phyloP scores from a whole-genome alignment of 345 rosid genomes.

The Nephelium lappaceum region DNA sequence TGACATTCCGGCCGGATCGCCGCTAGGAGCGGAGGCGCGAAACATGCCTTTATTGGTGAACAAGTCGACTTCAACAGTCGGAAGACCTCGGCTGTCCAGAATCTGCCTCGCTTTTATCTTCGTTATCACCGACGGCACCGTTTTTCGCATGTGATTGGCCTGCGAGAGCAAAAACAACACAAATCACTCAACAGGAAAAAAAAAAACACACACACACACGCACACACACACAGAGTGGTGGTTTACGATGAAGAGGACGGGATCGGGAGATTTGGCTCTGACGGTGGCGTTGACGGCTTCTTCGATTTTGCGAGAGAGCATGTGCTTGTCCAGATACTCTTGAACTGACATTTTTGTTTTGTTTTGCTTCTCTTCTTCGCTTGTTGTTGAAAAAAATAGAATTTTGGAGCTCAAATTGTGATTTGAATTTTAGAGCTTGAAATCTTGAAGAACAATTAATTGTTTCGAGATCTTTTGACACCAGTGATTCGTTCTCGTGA shows the following conservation, averaged over 20 bases:
- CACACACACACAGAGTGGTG: background rate
- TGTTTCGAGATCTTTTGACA: background rate
- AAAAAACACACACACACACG: no score
- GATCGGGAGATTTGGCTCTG: conserved; percentile 88
- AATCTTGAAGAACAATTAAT: background rate
- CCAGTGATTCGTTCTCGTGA: background rate
- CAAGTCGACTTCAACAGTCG: conserved; percentile 93
- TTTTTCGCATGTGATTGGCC: conserved; percentile 96
- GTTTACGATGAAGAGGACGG: conserved; percentile 88
- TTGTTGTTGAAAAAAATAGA: background rate
- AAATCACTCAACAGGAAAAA: background rate
- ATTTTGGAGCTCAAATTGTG: background rate
- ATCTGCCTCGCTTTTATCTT: conserved; percentile 87
- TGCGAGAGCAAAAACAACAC: conserved; percentile 25
- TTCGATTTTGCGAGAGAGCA: conserved; percentile 93
- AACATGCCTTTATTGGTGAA: conserved; percentile 86
- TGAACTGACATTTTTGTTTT: conserved; percentile 75
- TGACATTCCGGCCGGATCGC: conserved; percentile 85
- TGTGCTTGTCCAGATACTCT: conserved; percentile 88
- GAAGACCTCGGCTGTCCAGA: conserved; percentile 93
- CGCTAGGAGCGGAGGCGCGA: conserved; percentile 87
- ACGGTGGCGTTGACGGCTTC: conserved; percentile 99
- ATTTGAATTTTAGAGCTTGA: background rate
- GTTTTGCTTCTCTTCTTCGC: background rate
- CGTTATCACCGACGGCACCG: conserved; percentile 81